phyloP scores from a whole-genome alignment of 352 stramenopile genomes.

The Globisporangium barbulae region DNA sequence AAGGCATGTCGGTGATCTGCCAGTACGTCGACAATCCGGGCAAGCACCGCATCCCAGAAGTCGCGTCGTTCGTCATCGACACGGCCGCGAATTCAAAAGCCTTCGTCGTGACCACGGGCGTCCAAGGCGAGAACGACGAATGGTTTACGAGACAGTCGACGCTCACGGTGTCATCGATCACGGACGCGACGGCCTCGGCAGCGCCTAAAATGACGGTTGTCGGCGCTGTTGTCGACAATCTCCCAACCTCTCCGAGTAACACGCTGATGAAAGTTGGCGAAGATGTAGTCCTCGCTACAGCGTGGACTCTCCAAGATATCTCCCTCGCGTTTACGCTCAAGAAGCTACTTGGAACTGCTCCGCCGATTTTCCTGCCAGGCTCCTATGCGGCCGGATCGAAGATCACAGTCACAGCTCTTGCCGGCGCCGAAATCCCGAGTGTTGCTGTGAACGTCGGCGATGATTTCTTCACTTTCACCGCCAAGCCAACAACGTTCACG shows the following conservation, averaged over 20 bases:
- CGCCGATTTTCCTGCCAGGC: constrained; percentile 20
- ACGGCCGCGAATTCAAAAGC: constrained; percentile 7
- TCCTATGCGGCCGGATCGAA: background rate
- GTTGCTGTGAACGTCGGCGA: constrained; percentile 13
- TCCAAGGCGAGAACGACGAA: constrained; percentile 44
- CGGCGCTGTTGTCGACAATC: background rate
- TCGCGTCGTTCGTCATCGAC: constrained; percentile 24
- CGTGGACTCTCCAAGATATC: background rate
- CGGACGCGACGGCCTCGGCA: background rate
- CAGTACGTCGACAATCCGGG: constrained; percentile 58
- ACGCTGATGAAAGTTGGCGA: constrained; percentile 26
- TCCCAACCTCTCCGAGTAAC: background rate
- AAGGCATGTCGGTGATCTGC: constrained; percentile 51
- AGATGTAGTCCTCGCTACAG: constrained; percentile 19
- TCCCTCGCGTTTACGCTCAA: constrained; percentile 26
- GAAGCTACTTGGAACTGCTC: constrained; percentile 19
- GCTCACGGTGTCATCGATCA: background rate
- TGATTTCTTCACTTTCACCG: constrained; percentile 15
- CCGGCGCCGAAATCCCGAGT: background rate
- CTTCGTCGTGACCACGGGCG: constrained; percentile 32
- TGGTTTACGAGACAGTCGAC: constrained; percentile 56
- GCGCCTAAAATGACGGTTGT: background rate
- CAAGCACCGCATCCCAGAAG: constrained; percentile 44
- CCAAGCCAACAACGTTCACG: background rate
- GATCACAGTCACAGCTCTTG: constrained; percentile 15